Evolutionary conservation across 208 protist genomes (phyloP).

Genomic region (Trypanosomatidae sp.): DNA sequence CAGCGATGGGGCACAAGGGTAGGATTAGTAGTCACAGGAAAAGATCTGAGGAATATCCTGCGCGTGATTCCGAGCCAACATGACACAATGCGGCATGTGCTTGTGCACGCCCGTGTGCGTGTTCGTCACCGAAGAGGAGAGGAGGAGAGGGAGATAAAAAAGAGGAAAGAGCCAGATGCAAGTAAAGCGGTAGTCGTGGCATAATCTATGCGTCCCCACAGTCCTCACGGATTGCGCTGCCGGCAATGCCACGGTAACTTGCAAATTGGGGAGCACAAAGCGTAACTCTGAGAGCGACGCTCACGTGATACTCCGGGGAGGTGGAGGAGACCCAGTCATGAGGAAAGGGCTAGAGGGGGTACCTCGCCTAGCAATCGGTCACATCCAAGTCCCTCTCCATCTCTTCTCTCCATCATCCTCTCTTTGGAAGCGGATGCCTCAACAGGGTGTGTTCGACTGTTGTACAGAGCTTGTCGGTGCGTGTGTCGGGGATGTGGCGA

Average conservation of each 20-base stretch:
- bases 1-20: not conserved
- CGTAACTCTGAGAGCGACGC: too few species aligned
- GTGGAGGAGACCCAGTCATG: not conserved
- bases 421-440: not conserved
- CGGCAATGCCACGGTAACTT: not conserved
- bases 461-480: not conserved
- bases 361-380: not conserved
- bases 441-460: not conserved
- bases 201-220: not conserved
- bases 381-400: not conserved
- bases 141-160: not conserved
- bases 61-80: not conserved
- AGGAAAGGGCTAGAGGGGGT: not conserved
- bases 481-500: not conserved
- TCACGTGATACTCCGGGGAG: not conserved
- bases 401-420: not conserved
- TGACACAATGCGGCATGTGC: not conserved
- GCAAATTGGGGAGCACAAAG: not conserved
- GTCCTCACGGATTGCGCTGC: not conserved
- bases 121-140: not conserved
- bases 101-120: not conserved
- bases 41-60: not conserved
- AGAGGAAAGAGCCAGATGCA: not conserved
- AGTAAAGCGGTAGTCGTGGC: not conserved
- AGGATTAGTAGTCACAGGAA: not conserved